Base-by-base conservation (phyloP, 139 green algal genomes). In the Chlamydomonas sp. region DNA sequence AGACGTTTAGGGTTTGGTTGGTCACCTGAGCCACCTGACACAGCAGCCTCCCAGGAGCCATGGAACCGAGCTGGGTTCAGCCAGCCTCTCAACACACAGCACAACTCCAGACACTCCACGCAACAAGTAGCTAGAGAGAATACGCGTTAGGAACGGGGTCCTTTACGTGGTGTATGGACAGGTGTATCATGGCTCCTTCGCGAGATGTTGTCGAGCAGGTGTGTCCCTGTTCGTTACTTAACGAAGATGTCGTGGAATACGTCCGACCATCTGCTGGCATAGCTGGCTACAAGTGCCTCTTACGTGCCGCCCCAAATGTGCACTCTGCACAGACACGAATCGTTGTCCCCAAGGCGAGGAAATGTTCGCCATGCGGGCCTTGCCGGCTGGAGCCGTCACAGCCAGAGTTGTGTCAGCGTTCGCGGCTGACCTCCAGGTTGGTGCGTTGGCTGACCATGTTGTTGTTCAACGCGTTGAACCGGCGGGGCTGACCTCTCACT, bases 351-450 rank as follows among this genome's bases (percentile, higher is more conserved):
- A 12, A 69, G 10, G 10, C 64, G 64, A 12, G 31, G 31, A 49
- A 49, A 49, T 49, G 31, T 49, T 49, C 31, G 31, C 31, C 31
- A 69, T 69, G 10, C 64, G 9, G 64, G 64, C 64, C 9, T 12
- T 84, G 63, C 66, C 79, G 79, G 9, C 79, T 31, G 10, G 79
- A 84, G 59, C 64, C 67, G 12, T 84, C 80, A 4, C 80, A 85
- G 60, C n/a, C 66, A 17, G 80, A 85, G 71, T 67, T 78, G 18
- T 85, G 80, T 85, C 80, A 85, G 67, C 80, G 80, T 15, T 85
- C 80, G 20, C 20, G 71, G 71, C 71, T 77, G 6, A 77, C 71
- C 12, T 77, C 71, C 7, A 77, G 71, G 71, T 77, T 57, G 69
- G 3, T 58, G 3, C 17, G 71, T 5, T 58, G 4, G 18, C 1